Base-by-base conservation (phyloP, 2,329 filamentous ascomycete genomes). In the Phoma sp. region DNA sequence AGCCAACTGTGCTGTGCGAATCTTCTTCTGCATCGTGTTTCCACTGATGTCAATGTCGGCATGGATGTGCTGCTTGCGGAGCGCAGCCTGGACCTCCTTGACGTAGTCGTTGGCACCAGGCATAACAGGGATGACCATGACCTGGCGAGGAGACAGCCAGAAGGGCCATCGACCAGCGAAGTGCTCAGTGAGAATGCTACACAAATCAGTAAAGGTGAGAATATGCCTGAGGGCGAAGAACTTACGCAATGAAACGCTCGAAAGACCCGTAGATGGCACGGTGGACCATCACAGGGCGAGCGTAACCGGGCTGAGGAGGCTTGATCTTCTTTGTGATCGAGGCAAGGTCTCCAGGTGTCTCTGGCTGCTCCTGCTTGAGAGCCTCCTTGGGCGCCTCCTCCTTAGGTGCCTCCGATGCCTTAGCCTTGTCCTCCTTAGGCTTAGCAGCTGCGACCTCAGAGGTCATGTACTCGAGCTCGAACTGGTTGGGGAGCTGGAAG, bases 1-100 rank as follows among this genome's bases (percentile, higher is more conserved):
- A 46, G 87, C 82, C 66, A 93, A 76, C 77, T 95, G 91, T 12
- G 87, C 91, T 50, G 84, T 92, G 65, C 90, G 87, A 64, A 95
- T 92, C 85, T 95, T 95, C 84, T 95, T 93, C 75, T 92, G 88
- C 78, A 95, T 86, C 6, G 90, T 95, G 77, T 93, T 92, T 67
- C 89, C 86, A 63, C 84, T 84, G 45, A 89, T 80, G 71, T 91
- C 88, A 54, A 88, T 81, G 72, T 91, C 88, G 70, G 86, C 85
- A 68, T 88, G 89, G 75, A 93, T 84, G 42, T 82, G 81, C 73
- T 87, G 82, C 56, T 83, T 80, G 69, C 87, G 85, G 78, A 93
- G 88, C 57, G 87, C 79, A 55, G 77, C 75, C 68, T 89, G 86
- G 6, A 93, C 86, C 75, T 93, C 89, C 81, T 73, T 71, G 59